Conservation (phyloP, 1,139 yeast genomes). For the Blastobotrys illinoisensis region DNA sequence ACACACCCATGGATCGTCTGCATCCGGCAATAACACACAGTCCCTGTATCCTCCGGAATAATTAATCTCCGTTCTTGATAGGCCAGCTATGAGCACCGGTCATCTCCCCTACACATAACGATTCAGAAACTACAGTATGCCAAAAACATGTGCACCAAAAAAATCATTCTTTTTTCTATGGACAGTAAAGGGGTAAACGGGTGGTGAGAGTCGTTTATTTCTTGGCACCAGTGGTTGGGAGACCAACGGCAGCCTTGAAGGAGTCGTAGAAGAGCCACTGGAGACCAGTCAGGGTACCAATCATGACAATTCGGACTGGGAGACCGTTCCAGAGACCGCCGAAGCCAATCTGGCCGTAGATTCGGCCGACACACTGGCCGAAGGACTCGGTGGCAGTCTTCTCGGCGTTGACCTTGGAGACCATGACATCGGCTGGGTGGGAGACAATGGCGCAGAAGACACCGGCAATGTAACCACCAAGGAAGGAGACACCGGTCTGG, state of each 20-base stretch:
- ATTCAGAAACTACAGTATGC: too few species aligned
- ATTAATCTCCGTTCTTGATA: too few species aligned
- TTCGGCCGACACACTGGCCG: constrained; percentile 62
- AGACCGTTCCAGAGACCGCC: constrained; percentile 91
- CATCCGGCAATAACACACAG: neutral
- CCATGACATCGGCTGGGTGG: constrained; percentile 98
- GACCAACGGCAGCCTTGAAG: constrained; percentile 82
- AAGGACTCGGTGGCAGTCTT: constrained; percentile 60
- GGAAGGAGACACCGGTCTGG: constrained; percentile 90
- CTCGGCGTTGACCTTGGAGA: constrained; percentile 80
- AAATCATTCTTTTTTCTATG: neutral
- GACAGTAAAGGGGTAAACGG: neutral
- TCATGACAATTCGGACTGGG: constrained; percentile 89
- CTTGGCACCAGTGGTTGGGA: constrained; percentile 62
- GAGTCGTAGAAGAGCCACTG: constrained; percentile 96
- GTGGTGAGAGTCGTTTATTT: neutral
- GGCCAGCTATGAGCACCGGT: too few species aligned
- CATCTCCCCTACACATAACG: too few species aligned
- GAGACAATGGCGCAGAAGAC: constrained; percentile 89
- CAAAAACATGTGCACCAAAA: neutral
- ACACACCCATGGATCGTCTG: neutral
- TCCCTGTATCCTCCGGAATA: too few species aligned
- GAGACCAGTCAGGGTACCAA: constrained; percentile 93
- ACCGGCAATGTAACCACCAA: constrained; percentile 96
- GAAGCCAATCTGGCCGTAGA: constrained; percentile 79